Percentiles rank a stretch among this genome's conserved stretches.
These are phyloP conservation scores for Pseudonectria foliicola DNA, from an alignment of 2,329 filamentous ascomycete species.

Conservation along the genomic window DNA sequence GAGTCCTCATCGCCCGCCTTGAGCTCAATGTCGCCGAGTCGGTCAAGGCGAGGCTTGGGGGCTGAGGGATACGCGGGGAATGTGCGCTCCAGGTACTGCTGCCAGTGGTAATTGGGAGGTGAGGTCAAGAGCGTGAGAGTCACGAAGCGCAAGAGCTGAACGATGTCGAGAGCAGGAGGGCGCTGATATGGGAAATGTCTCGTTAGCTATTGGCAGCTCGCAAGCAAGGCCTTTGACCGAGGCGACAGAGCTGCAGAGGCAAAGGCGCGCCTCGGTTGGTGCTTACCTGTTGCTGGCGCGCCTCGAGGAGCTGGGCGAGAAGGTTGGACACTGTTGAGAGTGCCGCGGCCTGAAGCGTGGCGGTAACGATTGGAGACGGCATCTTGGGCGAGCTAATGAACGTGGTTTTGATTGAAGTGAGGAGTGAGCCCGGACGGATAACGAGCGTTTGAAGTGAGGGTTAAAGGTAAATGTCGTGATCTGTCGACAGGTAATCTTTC, in stretches of 20 bases:
- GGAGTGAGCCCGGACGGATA: no score
- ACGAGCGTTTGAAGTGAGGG: no score
- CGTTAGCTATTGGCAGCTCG: conserved; percentile 4
- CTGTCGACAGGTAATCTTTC: no score
- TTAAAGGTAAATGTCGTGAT: no score
- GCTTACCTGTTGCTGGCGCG: conserved; percentile 38
- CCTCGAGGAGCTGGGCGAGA: conserved; percentile 46
- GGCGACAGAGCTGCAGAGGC: no score
- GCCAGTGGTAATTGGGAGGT: conserved; percentile 53
- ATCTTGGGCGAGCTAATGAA: conserved; percentile 21
- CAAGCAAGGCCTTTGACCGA: not conserved
- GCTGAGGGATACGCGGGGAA: conserved; percentile 39
- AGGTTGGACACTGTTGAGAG: conserved; percentile 48
- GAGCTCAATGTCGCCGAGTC: conserved; percentile 22
- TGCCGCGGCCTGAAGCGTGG: conserved; percentile 45
- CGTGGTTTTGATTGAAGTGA: not conserved
- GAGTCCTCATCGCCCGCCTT: conserved; percentile 18
- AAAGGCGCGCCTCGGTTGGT: not conserved
- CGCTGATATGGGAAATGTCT: conserved; percentile 12
- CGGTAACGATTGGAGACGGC: conserved; percentile 43
- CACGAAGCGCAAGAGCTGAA: conserved; percentile 47
- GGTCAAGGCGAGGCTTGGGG: conserved; percentile 6
- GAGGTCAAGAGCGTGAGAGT: conserved; percentile 45
- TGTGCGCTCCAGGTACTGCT: conserved; percentile 44
- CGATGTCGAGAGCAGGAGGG: conserved; percentile 38